Percentiles rank a stretch among this genome's conserved stretches.
Evolutionary conservation across 169 alveolate species (phyloP).

Genomic region (Cryptosporidium ryanae): DNA sequence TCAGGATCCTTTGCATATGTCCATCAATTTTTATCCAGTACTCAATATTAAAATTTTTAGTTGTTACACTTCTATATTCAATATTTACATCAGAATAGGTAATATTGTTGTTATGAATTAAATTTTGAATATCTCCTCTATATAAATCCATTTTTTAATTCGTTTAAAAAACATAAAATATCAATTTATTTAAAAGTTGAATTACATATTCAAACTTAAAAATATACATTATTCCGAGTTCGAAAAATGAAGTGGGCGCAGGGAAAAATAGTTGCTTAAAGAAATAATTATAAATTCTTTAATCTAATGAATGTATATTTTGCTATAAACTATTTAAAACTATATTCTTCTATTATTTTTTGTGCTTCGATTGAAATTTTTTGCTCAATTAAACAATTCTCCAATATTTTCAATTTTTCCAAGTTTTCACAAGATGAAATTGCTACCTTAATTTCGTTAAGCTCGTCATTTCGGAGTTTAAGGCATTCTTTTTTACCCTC

Average conservation of each 20-base stretch:
- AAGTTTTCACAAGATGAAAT: constrained; percentile 28
- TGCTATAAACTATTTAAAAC: no score
- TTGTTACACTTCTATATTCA: neutral
- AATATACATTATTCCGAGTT: no score
- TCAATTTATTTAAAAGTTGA: no score
- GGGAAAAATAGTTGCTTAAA: no score
- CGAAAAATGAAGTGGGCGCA: no score
- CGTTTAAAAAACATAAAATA: no score
- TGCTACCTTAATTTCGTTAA: constrained; percentile 43
- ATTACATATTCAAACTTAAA: no score
- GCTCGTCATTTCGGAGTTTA: neutral
- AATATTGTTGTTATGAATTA: no score
- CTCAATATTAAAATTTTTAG: constrained; percentile 7
- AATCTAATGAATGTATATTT: no score
- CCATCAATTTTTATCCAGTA: constrained; percentile 28
- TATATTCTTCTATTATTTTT: constrained; percentile 21
- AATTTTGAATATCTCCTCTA: no score
- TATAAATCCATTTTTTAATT: no score
- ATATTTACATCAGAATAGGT: neutral
- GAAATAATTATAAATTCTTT: no score
- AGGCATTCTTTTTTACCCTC: neutral
- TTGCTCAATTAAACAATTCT: constrained; percentile 9
- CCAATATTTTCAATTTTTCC: constrained; percentile 16
- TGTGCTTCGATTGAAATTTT: constrained; percentile 43
- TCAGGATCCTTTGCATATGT: neutral